Base-by-base conservation (phyloP, 164 flowering plant species). In the Chimonanthus praecox region DNA sequence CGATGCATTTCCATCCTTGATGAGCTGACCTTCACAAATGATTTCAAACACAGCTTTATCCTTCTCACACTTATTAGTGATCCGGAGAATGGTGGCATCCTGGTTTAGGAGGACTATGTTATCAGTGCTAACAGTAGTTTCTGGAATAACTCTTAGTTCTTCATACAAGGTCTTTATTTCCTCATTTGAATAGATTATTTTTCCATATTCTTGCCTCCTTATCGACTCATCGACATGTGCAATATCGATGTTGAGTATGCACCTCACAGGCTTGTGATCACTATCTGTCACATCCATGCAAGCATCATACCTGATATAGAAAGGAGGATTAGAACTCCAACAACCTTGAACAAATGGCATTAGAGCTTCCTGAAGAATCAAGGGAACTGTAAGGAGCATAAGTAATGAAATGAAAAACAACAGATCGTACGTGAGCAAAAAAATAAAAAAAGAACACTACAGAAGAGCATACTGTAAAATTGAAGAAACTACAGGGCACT, bases 191-290 rank as follows among this genome's bases (percentile, higher is more conserved):
- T 73, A 72, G 61, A 92, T 68, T 20, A 92, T 84, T 47, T 86
- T 85, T 33, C 99, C 97, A 78, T 86, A 83, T 74, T 83, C 92
- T 76, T 83, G 83, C 83, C 99, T 90, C 78, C 90, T 85, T 60
- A 87, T 82, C 49, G 97, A 89, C 80, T 90, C 88, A 83, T 96
- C 98, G 48, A 85, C 86, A 71, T 81, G 89, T 47, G 93, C 88
- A 71, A 96, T 83, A 69, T 88, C 84, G 18, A 89, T 85, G 78
- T 67, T 78, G 64, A 88, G 85, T 76, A 87, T 89, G 78, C 97
- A 92, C 47, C 98, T 88, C 2, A 96, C 97, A 61, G 99, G 99
- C 78, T 96, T 96, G 87, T 96, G 99, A 82, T 96, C 99, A 77
- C 99, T 96, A 65, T 96, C 99, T 5, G 85, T 88, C 60, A 96